These are phyloP conservation scores for Pyricularia grisea DNA, from an alignment of 2,329 filamentous ascomycete species.

Conservation along the genomic window DNA sequence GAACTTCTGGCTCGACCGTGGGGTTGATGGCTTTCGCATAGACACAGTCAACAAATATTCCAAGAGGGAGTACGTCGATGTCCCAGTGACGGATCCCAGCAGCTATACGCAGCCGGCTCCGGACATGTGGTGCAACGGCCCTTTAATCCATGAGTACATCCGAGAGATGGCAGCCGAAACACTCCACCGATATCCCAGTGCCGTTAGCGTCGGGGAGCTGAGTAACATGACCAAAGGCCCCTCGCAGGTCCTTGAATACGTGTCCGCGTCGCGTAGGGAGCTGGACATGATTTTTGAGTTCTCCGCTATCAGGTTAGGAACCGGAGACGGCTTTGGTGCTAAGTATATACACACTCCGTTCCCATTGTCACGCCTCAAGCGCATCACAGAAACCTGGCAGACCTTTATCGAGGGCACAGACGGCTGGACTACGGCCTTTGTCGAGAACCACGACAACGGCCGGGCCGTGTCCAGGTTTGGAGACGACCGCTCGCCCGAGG, in stretches of 20 bases:
- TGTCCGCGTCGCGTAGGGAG: constrained; percentile 47
- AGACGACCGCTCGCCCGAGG: constrained; percentile 27
- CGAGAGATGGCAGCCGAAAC: constrained; percentile 53
- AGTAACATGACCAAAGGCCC: constrained; percentile 48
- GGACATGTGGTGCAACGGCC: constrained; percentile 56
- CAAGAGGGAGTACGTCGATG: constrained; percentile 31
- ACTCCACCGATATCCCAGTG: constrained; percentile 44
- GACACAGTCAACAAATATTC: constrained; percentile 68
- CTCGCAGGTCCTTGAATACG: constrained; percentile 47
- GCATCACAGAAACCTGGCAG: constrained; percentile 38
- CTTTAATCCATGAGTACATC: constrained; percentile 59
- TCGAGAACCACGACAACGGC: constrained; percentile 55
- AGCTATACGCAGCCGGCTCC: constrained; percentile 41
- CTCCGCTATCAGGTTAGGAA: constrained; percentile 43
- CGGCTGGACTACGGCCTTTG: constrained; percentile 50
- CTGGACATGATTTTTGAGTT: constrained; percentile 65
- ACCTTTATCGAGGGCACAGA: constrained; percentile 40
- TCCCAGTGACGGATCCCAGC: constrained; percentile 30
- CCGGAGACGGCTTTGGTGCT: constrained; percentile 41
- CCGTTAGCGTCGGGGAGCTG: constrained; percentile 64
- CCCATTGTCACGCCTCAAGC: constrained; percentile 37
- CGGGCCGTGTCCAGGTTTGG: constrained; percentile 44
- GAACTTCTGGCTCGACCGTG: constrained; percentile 70
- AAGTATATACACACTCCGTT: constrained; percentile 44
- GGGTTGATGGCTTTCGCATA: constrained; percentile 65